Evolutionary conservation across 805 yeast genomes (phyloP), one percentile per base, ranked within the genome.

Genomic region (Babjeviella inositovora): DNA sequence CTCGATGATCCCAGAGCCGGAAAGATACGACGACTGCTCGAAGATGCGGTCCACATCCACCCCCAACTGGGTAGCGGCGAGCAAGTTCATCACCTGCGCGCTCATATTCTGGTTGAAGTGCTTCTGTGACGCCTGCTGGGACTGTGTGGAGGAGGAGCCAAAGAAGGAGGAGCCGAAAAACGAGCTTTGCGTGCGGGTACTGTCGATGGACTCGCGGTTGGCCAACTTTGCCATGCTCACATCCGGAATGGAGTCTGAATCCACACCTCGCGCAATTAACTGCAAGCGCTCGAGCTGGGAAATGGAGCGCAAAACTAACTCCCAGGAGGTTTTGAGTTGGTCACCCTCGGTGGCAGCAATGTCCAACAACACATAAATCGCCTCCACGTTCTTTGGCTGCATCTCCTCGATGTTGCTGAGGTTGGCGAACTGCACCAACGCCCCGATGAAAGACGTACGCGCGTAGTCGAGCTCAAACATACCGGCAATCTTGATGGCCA

Each of bases 211-310:
- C 4, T 39, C 37, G 35, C 70, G 42, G 32, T 62, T 63, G 2
- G 76, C 74, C 18, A 73, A 39, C 38, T 80, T 68, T 2, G 93
- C 93, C 28, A 63, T 66, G 6, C 79, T 53, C 14, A 84, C 76
- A 51, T 84, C 95, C 2, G 97, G 96, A 29, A 87, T 69, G 2
- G 72, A 60, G 15, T 70, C 75, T 13, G 87, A 81, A 29, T 80
- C 81, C 25, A 81, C 66, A 25, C 96, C 97, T 34, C 79, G 73
- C 0, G 93, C 79, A 24, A 85, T 70, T 24, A 90, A 54, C 45
- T 84, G 94, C 27, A 84, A 54, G 41, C 97, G 63, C 45, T 92
- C 98, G 22, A 90, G 66, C 47, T 87, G 96, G 2, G 96, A 82
- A 24, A 85, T 70, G 3, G 84, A 70, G 2, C 75, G 62, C 33